Percentiles rank a stretch among this genome's conserved stretches.
Evolutionary conservation across 1,284 basidiomycete genomes (phyloP).

Genomic region (Acaromyces ingoldii): DNA sequence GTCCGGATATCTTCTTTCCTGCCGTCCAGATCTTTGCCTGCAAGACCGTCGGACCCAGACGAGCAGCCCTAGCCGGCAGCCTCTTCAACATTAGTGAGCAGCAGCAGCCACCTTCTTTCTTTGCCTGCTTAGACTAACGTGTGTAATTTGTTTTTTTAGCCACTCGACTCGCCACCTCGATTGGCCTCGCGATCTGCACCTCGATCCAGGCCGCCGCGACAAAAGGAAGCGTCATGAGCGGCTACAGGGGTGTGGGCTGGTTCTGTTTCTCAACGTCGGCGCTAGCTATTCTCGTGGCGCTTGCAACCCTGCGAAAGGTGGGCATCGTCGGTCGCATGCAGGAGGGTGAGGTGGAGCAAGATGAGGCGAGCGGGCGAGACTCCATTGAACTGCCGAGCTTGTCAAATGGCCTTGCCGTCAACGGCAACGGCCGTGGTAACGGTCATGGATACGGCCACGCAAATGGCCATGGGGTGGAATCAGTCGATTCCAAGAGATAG

Average conservation of each 20-base stretch:
- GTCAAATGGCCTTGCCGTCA: no score
- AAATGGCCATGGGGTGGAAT: no score
- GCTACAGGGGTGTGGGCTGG: conserved; percentile 36
- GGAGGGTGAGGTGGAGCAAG: conserved; percentile 13
- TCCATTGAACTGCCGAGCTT: no score
- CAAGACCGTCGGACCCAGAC: conserved; percentile 23
- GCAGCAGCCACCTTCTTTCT: no score
- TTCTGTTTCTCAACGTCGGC: conserved; percentile 27
- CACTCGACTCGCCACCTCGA: conserved; percentile 37
- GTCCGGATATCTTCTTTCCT: conserved; percentile 35
- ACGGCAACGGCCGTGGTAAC: no score
- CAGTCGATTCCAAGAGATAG: no score
- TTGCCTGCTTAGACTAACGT: no score
- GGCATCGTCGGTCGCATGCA: conserved; percentile 33
- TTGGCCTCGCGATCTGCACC: conserved; percentile 36
- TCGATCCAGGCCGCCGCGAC: conserved; percentile 34
- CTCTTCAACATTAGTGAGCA: conserved; percentile 45
- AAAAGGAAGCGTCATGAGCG: conserved; percentile 17
- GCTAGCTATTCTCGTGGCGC: conserved; percentile 22
- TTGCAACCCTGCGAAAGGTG: conserved; percentile 20
- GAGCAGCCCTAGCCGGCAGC: conserved; percentile 37
- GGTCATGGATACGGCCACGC: no score
- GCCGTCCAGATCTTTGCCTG: conserved; percentile 29
- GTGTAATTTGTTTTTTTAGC: no score
- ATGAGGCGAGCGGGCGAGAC: not conserved